Percentiles rank a stretch among this genome's conserved stretches.
Evolutionary conservation across 2,329 filamentous ascomycete genomes (phyloP).

Genomic region (Lachnellula arida): DNA sequence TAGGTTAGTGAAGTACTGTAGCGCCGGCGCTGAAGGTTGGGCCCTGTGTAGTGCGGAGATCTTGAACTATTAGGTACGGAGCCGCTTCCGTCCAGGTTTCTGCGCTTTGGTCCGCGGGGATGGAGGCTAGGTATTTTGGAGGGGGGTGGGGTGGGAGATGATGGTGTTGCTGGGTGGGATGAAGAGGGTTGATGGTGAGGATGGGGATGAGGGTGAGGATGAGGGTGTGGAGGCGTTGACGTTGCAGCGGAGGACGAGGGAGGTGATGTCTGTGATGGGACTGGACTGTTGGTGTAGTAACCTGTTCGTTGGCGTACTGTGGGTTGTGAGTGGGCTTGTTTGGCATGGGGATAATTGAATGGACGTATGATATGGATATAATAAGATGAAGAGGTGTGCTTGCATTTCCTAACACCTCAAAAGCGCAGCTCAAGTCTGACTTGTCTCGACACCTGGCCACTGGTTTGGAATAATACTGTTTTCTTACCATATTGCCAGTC

Average conservation of each 20-base stretch:
- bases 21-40: neutral
- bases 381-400: neutral
- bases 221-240: conserved; percentile 27
- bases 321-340: neutral
- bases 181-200: conserved; percentile 2
- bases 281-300: conserved; percentile 12
- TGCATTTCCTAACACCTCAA: neutral
- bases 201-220: too few species aligned
- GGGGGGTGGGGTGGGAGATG: conserved; percentile 9
- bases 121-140: conserved; percentile 14
- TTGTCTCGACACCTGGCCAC: neutral
- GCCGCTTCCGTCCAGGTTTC: conserved; percentile 12
- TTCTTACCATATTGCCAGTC: neutral
- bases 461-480: neutral
- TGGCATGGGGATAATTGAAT: neutral
- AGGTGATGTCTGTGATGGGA: conserved; percentile 28
- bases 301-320: conserved; percentile 15
- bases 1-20: neutral
- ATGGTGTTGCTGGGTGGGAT: conserved; percentile 15
- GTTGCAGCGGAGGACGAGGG: conserved; percentile 36
- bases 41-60: conserved; percentile 12
- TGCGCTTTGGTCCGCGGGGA: conserved; percentile 4
- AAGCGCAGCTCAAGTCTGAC: neutral
- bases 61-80: conserved; percentile 22
- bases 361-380: neutral